Evolutionary conservation across 2,329 filamentous ascomycete genomes (phyloP), one percentile per base, ranked within the genome.

Genomic region (Orbilia blumenaviensis): DNA sequence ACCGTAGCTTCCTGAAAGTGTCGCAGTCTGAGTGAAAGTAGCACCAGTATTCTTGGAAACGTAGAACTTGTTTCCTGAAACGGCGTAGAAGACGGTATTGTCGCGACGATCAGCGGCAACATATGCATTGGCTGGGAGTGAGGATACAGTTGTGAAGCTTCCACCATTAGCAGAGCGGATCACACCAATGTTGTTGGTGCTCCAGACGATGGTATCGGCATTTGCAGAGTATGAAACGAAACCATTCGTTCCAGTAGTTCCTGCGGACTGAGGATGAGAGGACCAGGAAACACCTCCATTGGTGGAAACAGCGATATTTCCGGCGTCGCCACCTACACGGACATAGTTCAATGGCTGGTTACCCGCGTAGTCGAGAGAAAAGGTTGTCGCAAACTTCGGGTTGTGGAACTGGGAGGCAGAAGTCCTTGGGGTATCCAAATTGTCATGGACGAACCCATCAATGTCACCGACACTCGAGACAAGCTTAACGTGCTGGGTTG

Each of bases 51-150:
- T 81, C 7, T 83, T 85, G 10, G 87, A 88, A n/a, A 86, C 84
- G 78, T 88, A 88, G 78, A 89, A 86, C 3, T 79, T 82, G 0
- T 83, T 81, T 0, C 82, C 84, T 0, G 84, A 85, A 0, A 83
- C 86, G n/a, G 82, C 87, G 79, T 88, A 88, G 79, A 88, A 88
- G 62, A 85, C 83, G 6, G 84, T 84, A 62, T 85, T 85, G 54
- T 86, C 84, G 56, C 84, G 83, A 81, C 87, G 88, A 80, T 89
- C 87, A 8, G 86, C 84, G 2, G 86, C 87, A 56, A 89, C 84
- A 7, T 85, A 82, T 0, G 86, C 85, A 6, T 82, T 83, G 0
- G 84, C 82, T 0, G 86, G 84, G 0, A 88, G 80, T 36, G 83
- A 83, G 0, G 84, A 83, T 0, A 88, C 84, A 0, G 84, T 79